Percentiles rank a stretch among this genome's conserved stretches.
Conservation (phyloP, 192 early-diverging fungal species). For the Cladochytrium replicatum region DNA sequence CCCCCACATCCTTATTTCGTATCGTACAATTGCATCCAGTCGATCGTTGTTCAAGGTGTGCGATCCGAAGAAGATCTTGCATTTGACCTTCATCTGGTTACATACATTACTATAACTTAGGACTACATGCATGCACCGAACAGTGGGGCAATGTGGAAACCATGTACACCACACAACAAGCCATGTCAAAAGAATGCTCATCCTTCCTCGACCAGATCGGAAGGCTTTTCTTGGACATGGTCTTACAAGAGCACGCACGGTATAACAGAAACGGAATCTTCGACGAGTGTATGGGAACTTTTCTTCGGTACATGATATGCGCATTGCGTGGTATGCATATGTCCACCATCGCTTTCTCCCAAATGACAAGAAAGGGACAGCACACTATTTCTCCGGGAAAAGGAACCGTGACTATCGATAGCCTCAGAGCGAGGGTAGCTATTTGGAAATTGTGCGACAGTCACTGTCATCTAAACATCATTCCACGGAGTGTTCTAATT, state of each 20-base stretch:
- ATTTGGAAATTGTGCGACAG: no score
- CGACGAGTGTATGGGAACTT: slow-evolving; percentile 39
- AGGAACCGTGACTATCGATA: slow-evolving; percentile 18
- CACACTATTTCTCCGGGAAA: slow-evolving; percentile 19
- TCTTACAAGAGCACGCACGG: slow-evolving; percentile 42
- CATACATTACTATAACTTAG: no score
- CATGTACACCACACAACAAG: slow-evolving; percentile 18
- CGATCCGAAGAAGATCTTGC: not conserved
- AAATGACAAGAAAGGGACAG: no score
- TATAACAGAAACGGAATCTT: slow-evolving; percentile 27
- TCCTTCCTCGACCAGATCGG: slow-evolving; percentile 26
- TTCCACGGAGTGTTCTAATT: slow-evolving; percentile 32
- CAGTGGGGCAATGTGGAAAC: slow-evolving; percentile 49
- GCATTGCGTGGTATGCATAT: no score
- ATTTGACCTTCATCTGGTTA: not conserved
- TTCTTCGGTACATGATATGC: slow-evolving; percentile 45
- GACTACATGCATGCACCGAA: no score
- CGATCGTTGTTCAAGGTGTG: slow-evolving; percentile 29
- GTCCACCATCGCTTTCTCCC: no score
- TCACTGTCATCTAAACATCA: not conserved
- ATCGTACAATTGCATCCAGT: no score
- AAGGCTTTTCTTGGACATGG: slow-evolving; percentile 45
- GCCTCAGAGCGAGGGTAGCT: slow-evolving; percentile 26
- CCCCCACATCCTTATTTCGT: no score
- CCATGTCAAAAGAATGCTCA: not conserved